Evolutionary conservation across 345 rosid genomes (phyloP).

Genomic region (Linum usitatissimum): DNA sequence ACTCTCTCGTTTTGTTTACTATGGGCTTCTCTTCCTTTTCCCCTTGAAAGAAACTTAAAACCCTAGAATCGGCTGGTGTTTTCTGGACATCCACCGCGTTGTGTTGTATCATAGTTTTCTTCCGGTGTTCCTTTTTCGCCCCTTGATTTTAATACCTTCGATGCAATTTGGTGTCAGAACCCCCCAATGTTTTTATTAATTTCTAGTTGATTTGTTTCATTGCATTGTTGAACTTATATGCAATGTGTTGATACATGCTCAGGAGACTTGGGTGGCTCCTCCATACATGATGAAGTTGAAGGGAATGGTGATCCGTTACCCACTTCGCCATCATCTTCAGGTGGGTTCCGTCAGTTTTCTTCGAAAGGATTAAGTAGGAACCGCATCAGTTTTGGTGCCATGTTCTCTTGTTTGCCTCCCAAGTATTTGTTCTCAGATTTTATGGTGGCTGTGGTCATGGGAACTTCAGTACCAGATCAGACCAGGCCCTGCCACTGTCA

Average conservation of each 20-base stretch:
- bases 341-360: slow-evolving; percentile 98
- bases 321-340: slow-evolving; percentile 97
- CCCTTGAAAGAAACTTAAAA: neutral
- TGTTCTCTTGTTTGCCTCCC: slow-evolving; percentile 49
- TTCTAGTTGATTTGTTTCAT: no score
- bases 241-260: slow-evolving; percentile 9
- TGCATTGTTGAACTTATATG: neutral
- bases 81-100: neutral
- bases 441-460: slow-evolving; percentile 65
- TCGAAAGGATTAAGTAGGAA: slow-evolving; percentile 77
- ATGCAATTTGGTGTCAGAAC: no score
- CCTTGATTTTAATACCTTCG: no score
- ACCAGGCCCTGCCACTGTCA: slow-evolving; percentile 54
- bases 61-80: neutral
- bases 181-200: no score
- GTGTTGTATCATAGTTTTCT: neutral
- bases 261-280: slow-evolving; percentile 96
- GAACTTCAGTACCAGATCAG: slow-evolving; percentile 55
- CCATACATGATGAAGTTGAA: slow-evolving; percentile 45
- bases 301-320: slow-evolving; percentile 50
- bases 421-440: slow-evolving; percentile 52
- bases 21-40: neutral
- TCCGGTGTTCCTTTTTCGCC: neutral
- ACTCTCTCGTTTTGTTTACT: neutral
- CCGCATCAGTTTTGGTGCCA: slow-evolving; percentile 65